These are phyloP conservation scores for Penicillium occitanis DNA, from an alignment of 2,329 filamentous ascomycete genomes.

Conservation along the genomic window DNA sequence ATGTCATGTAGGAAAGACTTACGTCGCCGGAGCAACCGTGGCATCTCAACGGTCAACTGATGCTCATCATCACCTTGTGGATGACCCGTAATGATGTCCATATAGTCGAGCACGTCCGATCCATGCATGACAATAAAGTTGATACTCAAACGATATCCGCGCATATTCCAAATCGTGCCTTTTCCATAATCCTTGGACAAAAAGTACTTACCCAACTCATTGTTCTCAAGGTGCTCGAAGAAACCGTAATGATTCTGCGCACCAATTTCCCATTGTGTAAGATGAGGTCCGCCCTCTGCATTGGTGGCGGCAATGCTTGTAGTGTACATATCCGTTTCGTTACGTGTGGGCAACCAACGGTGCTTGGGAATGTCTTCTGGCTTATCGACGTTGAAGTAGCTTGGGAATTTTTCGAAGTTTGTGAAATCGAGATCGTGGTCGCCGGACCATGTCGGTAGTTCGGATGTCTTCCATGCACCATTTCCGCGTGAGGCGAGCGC, in stretches of 20 bases:
- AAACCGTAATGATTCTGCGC: slow-evolving; percentile 22
- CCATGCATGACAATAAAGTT: slow-evolving; percentile 22
- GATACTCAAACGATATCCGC: slow-evolving; percentile 18
- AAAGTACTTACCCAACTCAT: slow-evolving; percentile 19
- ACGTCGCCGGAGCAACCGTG: slow-evolving; percentile 17
- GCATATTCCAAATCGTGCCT: slow-evolving; percentile 21
- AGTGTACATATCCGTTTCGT: slow-evolving; percentile 18
- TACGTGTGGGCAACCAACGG: slow-evolving; percentile 19
- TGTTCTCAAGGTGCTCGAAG: slow-evolving; percentile 18
- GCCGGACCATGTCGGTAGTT: slow-evolving; percentile 18
- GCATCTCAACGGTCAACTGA: slow-evolving; percentile 22
- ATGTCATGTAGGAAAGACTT: background rate
- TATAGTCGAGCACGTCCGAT: slow-evolving; percentile 20
- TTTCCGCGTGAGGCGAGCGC: slow-evolving; percentile 19
- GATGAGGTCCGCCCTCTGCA: slow-evolving; percentile 16
- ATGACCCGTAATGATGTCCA: slow-evolving; percentile 19
- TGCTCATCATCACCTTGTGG: slow-evolving; percentile 20
- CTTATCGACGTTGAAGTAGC: slow-evolving; percentile 16
- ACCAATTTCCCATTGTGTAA: slow-evolving; percentile 18
- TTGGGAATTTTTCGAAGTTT: slow-evolving; percentile 12
- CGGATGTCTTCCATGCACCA: slow-evolving; percentile 18
- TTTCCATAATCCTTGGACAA: slow-evolving; percentile 20
- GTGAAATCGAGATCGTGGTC: slow-evolving; percentile 14
- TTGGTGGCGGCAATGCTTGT: slow-evolving; percentile 21
- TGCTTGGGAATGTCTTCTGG: slow-evolving; percentile 20